Conservation (phyloP, 768 basidiomycete genomes). For the Phanerochaete carnosa region DNA sequence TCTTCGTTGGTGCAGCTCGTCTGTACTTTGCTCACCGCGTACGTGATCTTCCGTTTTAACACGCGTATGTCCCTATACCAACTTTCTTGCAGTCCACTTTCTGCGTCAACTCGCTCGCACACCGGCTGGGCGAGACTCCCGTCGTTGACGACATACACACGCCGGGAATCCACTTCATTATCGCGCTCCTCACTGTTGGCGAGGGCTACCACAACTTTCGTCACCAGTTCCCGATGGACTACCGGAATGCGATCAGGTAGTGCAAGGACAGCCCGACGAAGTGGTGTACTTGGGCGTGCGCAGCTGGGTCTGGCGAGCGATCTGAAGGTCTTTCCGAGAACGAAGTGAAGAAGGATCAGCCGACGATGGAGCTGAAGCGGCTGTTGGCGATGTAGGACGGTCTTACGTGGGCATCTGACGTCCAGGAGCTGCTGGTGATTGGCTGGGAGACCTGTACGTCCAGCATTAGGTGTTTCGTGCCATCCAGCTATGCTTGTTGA, state of each 20-base stretch:
- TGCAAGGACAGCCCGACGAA: slow-evolving; percentile 92
- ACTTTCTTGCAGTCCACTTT: slow-evolving; percentile 72
- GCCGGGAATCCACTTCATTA: slow-evolving; percentile 84
- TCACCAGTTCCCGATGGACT: slow-evolving; percentile 97
- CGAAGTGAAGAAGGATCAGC: slow-evolving; percentile 80
- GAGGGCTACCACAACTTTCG: slow-evolving; percentile 99
- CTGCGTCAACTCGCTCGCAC: slow-evolving; percentile 95
- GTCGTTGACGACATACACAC: slow-evolving; percentile 97
- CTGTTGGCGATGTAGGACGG: slow-evolving; percentile 73
- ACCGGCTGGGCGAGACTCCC: slow-evolving; percentile 91
- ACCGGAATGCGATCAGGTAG: slow-evolving; percentile 93
- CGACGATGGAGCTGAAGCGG: slow-evolving; percentile 92
- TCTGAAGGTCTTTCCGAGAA: slow-evolving; percentile 67
- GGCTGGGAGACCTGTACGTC: slow-evolving; percentile 78
- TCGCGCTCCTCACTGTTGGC: slow-evolving; percentile 87
- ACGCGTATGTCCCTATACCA: slow-evolving; percentile 1
- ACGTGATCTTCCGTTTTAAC: slow-evolving; percentile 26
- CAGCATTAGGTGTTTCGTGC: slow-evolving; percentile 24
- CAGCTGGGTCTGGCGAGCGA: slow-evolving; percentile 58
- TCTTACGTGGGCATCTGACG: slow-evolving; percentile 77
- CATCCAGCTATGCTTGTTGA: not conserved
- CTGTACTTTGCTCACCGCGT: slow-evolving; percentile 81
- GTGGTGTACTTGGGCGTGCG: slow-evolving; percentile 77
- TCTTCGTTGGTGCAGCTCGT: slow-evolving; percentile 79
- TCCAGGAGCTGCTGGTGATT: slow-evolving; percentile 73